Conservation (phyloP, 495 filamentous ascomycete genomes). For the Penicillium psychrofluorescens region DNA sequence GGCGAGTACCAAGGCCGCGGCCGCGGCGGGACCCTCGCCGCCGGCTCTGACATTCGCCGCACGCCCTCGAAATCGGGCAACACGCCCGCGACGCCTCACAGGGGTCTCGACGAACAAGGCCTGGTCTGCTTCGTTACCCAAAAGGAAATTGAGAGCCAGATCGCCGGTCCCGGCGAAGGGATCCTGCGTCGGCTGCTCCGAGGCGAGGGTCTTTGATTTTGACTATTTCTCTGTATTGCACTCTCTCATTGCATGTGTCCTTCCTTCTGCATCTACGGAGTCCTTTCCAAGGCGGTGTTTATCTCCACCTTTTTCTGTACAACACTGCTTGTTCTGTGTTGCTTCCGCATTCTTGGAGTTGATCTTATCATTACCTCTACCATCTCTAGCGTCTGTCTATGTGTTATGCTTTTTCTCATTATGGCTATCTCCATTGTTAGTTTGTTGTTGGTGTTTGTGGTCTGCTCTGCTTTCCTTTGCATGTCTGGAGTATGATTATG, state of each 20-base stretch:
- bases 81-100: conserved; percentile 36
- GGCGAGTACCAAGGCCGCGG: conserved; percentile 67
- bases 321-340: too few species aligned
- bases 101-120: conserved; percentile 56
- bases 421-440: too few species aligned
- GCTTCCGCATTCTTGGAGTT: too few species aligned
- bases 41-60: conserved; percentile 37
- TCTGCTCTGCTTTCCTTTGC: too few species aligned
- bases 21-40: conserved; percentile 51
- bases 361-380: too few species aligned
- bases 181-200: conserved; percentile 41
- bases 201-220: conserved; percentile 29
- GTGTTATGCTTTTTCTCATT: too few species aligned
- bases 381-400: too few species aligned
- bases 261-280: too few species aligned
- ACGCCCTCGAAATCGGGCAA: conserved; percentile 53
- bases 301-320: too few species aligned
- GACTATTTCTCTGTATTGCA: background rate
- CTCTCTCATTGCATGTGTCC: background rate
- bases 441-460: too few species aligned
- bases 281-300: too few species aligned
- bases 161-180: conserved; percentile 58
- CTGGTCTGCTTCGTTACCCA: conserved; percentile 72
- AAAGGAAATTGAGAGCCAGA: conserved; percentile 63
- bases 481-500: too few species aligned